A percentile compares a stretch with the other conserved stretches of the same genome.
Conservation (phyloP, 1,284 basidiomycete species). For the Cutaneotrichosporon mucoides region DNA sequence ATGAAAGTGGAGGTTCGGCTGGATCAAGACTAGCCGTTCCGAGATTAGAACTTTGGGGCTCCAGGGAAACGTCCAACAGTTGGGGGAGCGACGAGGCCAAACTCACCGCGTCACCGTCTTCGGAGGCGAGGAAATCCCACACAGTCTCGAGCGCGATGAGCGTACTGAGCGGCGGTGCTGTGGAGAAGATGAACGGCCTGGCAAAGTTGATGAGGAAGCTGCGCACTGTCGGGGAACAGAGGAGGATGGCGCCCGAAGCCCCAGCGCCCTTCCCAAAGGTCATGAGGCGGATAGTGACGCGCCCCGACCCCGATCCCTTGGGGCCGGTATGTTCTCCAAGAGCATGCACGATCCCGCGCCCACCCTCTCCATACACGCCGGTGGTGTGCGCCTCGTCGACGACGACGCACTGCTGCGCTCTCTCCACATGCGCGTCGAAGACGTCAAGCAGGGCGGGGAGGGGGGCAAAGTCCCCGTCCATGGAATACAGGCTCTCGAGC, state of each 20-base stretch:
- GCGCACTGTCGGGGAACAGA: slow-evolving; percentile 67
- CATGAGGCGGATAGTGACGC: slow-evolving; percentile 54
- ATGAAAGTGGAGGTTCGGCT: no score
- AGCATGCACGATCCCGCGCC: slow-evolving; percentile 56
- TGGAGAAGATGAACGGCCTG: slow-evolving; percentile 83
- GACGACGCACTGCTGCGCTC: slow-evolving; percentile 53
- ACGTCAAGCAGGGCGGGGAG: slow-evolving; percentile 59
- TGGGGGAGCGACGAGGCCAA: no score
- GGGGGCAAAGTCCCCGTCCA: slow-evolving; percentile 90
- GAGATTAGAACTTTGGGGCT: no score
- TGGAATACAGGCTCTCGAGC: slow-evolving; percentile 85
- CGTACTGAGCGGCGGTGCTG: slow-evolving; percentile 68
- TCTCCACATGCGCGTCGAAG: slow-evolving; percentile 50
- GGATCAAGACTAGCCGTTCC: no score
- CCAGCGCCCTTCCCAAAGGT: slow-evolving; percentile 68
- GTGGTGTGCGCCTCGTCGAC: slow-evolving; percentile 84
- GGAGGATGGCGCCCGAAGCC: slow-evolving; percentile 72
- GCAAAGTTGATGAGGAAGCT: slow-evolving; percentile 92
- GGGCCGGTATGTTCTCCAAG: slow-evolving; percentile 19
- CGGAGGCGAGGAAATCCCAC: slow-evolving; percentile 70
- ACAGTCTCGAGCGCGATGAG: slow-evolving; percentile 70
- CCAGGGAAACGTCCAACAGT: no score
- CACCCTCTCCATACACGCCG: slow-evolving; percentile 61
- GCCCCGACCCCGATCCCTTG: not conserved
- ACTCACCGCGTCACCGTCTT: slow-evolving; percentile 58